Conservation (phyloP, 768 basidiomycete genomes). For the Russula olivacea region DNA sequence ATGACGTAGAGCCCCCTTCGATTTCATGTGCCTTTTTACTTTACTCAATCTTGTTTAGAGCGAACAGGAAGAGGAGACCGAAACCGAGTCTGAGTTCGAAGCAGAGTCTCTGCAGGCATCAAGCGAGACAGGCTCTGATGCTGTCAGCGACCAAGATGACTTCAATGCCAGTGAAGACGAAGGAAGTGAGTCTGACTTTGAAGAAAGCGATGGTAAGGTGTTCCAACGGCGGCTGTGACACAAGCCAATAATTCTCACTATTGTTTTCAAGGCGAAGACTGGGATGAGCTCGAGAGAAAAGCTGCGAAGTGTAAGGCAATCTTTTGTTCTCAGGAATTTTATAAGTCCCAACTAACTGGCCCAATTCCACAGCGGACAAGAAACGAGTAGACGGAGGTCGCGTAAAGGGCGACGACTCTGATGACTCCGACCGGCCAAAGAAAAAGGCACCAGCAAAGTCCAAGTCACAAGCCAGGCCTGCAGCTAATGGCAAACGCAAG, state of each 20-base stretch:
- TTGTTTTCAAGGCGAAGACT: conserved; percentile 64
- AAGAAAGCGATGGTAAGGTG: conserved; percentile 51
- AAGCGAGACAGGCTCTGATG: conserved; percentile 32
- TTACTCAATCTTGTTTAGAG: conserved; percentile 33
- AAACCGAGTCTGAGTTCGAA: conserved; percentile 58
- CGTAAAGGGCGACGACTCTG: conserved; percentile 33
- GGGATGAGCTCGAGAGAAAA: conserved; percentile 92
- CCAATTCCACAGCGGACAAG: conserved; percentile 38
- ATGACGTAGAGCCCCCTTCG: conserved; percentile 42
- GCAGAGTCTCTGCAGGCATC: conserved; percentile 40
- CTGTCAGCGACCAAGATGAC: conserved; percentile 51
- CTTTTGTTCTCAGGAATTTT: neutral
- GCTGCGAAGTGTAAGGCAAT: conserved; percentile 69
- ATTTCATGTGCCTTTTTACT: neutral
- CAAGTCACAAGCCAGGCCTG: conserved; percentile 27
- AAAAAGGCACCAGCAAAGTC: conserved; percentile 34
- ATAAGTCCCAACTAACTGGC: conserved; percentile 6
- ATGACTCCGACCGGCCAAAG: conserved; percentile 39
- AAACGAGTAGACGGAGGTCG: conserved; percentile 34
- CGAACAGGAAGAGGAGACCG: conserved; percentile 56
- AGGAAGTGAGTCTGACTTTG: conserved; percentile 63
- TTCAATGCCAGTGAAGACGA: conserved; percentile 50
- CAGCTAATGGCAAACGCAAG: conserved; percentile 30
- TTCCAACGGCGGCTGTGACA: conserved; percentile 2
- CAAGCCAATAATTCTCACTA: conserved; percentile 6